phyloP scores from a whole-genome alignment of 148 eudicot species.

The Polygonum maritimum region DNA sequence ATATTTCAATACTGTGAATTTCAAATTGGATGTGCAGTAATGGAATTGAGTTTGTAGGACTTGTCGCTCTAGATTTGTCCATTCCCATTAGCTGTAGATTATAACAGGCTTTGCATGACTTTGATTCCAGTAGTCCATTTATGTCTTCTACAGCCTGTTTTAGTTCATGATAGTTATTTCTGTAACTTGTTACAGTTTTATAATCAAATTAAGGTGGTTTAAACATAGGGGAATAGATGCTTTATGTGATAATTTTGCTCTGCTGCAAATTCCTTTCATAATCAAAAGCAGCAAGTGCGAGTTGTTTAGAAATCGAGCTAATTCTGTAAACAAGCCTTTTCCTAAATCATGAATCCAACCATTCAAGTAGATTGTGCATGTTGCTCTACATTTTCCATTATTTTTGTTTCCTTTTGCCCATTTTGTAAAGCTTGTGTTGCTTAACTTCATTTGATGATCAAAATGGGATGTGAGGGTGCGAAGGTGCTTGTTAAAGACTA shows the following conservation, averaged over 20 bases:
- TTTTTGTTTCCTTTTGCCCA: background rate
- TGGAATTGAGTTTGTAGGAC: background rate
- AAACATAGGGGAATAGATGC: background rate
- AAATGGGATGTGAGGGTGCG: background rate
- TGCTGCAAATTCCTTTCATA: background rate
- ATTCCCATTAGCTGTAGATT: background rate
- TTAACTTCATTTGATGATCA: background rate
- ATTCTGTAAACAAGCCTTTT: background rate
- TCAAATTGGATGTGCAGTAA: background rate
- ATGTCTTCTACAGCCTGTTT: background rate
- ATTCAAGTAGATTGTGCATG: background rate
- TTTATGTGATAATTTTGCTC: background rate
- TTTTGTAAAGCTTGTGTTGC: background rate
- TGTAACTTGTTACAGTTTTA: background rate
- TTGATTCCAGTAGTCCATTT: background rate
- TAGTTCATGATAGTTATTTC: background rate
- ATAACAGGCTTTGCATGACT: background rate
- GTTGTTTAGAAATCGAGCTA: background rate
- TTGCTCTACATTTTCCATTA: background rate
- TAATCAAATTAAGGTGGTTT: background rate
- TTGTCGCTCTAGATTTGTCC: background rate
- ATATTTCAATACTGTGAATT: background rate
- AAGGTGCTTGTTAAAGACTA: background rate
- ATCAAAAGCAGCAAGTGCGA: background rate
- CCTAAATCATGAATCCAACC: background rate